Base-by-base conservation (phyloP, 2,329 filamentous ascomycete species). In the Cladosporium oxysporum region DNA sequence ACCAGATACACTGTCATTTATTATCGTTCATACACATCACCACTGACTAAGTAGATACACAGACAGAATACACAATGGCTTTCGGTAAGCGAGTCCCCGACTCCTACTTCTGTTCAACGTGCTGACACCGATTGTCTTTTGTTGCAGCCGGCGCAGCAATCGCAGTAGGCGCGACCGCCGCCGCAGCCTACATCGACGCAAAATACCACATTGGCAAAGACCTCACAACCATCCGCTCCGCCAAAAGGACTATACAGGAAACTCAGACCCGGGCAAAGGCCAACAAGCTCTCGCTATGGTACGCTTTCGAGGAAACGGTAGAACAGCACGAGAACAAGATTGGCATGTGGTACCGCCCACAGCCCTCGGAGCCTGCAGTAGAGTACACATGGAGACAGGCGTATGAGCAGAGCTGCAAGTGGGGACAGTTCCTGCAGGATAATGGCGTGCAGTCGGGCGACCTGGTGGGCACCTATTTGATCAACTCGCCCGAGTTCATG, bases 191-290 rank as follows among this genome's bases (percentile, higher is more conserved):
- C 71, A 79, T 91, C 61, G 85, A 93, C 73, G 90, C 87, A 64
- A 91, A 90, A 79, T 88, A 85, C 71, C 86, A 90, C 74, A 73
- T 92, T 60, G 74, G 77, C 50, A 87, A 90, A 73, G 90, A 93
- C 75, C 68, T 89, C 18, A 70, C 73, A 0, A 71, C 72, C 7
- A 75, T 90, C n/a, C 74, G 79, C 14, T 77, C 77, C 12, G 66
- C 79, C n/a, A 80, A 77, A 41, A 77, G 75, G 35, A 78, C 79
- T 11, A 77, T 79, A 61, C 82, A 69, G 65, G 62, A 66, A 33
- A 60, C 53, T 50, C 63, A 61, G 57, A 52, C 33, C 60, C 66
- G 68, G 84, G 85, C 80, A 26, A 78, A 81, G 62, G 79, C 83
- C 52, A 84, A 85, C 14, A 81, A 84, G 26, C 71, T 83, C 8